phyloP scores from a whole-genome alignment of 2,329 filamentous ascomycete species.

The Paradendryphiella salina region DNA sequence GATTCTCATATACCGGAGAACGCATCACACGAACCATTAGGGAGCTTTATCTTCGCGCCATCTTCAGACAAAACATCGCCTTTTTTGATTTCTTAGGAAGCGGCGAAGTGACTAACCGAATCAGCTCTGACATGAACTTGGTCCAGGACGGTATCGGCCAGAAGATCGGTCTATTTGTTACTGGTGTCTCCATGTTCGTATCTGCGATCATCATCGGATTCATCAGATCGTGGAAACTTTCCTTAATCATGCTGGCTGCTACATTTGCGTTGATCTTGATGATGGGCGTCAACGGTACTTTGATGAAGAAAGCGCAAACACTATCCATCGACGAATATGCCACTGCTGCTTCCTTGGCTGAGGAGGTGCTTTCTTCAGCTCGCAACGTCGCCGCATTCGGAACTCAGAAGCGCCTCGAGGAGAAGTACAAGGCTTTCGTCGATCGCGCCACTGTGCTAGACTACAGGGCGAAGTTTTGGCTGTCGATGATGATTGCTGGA shows the following conservation, averaged over 20 bases:
- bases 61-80: constrained; percentile 49
- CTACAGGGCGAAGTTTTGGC: constrained; percentile 70
- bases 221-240: constrained; percentile 89
- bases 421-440: constrained; percentile 79
- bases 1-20: constrained; percentile 73
- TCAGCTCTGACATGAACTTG: constrained; percentile 91
- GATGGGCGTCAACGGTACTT: constrained; percentile 73
- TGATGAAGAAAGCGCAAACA: constrained; percentile 77
- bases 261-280: constrained; percentile 76
- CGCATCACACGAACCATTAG: constrained; percentile 52
- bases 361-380: constrained; percentile 92
- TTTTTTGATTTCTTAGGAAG: constrained; percentile 81
- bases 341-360: constrained; percentile 81
- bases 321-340: constrained; percentile 77
- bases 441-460: constrained; percentile 73
- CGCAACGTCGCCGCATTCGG: constrained; percentile 91
- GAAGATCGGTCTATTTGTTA: constrained; percentile 44
- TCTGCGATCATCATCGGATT: constrained; percentile 92
- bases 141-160: constrained; percentile 82
- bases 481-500: constrained; percentile 77
- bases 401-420: constrained; percentile 87
- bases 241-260: constrained; percentile 80
- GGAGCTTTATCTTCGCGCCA: constrained; percentile 66
- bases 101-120: constrained; percentile 92
- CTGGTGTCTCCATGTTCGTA: constrained; percentile 61